Evolutionary conservation across 2,329 filamentous ascomycete species (phyloP).

Genomic region (Venturia pyrina): DNA sequence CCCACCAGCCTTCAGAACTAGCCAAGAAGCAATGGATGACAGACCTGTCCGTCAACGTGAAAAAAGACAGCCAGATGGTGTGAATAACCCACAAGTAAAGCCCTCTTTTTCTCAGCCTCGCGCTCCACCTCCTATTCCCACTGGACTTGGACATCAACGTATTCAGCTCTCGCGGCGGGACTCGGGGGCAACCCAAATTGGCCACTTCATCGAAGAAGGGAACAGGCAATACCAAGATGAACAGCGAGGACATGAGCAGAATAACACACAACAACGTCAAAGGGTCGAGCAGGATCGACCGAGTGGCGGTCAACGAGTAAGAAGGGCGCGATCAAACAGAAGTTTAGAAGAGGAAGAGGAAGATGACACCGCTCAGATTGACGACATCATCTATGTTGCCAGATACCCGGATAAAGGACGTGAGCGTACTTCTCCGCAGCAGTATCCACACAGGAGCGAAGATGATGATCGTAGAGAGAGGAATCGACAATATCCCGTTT

Average conservation of each 20-base stretch:
- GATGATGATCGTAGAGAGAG: background rate
- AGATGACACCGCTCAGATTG: too few relatives aligned
- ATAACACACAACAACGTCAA: background rate
- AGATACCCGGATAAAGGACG: background rate
- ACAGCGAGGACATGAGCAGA: background rate
- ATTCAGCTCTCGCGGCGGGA: background rate
- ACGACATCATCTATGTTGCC: too few relatives aligned
- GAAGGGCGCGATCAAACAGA: background rate
- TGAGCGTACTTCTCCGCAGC: background rate
- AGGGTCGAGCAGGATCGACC: background rate
- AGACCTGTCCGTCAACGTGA: background rate
- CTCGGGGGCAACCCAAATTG: background rate
- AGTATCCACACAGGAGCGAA: background rate
- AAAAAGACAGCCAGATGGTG: background rate
- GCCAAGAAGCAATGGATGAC: background rate
- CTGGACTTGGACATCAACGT: background rate
- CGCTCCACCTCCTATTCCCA: background rate
- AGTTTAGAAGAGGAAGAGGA: background rate
- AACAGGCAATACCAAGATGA: background rate
- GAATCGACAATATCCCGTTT: too few relatives aligned
- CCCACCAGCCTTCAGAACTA: background rate
- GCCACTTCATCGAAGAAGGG: background rate
- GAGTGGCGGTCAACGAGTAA: background rate
- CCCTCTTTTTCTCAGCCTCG: background rate
- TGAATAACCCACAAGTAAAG: background rate